Conservation (phyloP, 345 rosid genomes). For the Eucalyptus viminalis region DNA sequence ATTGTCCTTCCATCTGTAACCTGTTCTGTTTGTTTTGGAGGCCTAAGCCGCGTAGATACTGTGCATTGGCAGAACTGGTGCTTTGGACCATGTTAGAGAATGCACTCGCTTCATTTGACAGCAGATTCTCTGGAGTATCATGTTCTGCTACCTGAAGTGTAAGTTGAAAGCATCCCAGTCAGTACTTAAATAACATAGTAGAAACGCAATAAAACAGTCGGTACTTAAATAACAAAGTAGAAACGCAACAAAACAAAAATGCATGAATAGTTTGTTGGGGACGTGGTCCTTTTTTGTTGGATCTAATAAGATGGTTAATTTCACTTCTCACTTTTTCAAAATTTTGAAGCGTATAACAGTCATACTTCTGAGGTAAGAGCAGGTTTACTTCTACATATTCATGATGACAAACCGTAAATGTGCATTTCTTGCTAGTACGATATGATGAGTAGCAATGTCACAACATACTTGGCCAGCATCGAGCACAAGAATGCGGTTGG, state of each 20-base stretch:
- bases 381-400: not conserved
- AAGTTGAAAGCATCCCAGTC: not conserved
- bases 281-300: not conserved
- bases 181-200: not conserved
- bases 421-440: not conserved
- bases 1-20: constrained; percentile 13
- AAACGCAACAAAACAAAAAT: not conserved
- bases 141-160: constrained; percentile 57
- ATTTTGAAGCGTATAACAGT: not conserved
- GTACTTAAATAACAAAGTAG: not conserved
- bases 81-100: constrained; percentile 74
- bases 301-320: not conserved
- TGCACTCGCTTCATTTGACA: constrained; percentile 41
- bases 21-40: constrained; percentile 13
- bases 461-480: constrained; percentile 69
- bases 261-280: not conserved
- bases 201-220: not conserved
- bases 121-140: constrained; percentile 51
- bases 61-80: constrained; percentile 62
- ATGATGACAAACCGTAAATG: not conserved
- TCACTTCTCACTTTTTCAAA: not conserved
- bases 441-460: not conserved
- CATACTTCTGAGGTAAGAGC: not conserved
- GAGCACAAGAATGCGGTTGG: constrained; percentile 75
- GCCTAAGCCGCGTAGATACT: constrained; percentile 51